Conservation (phyloP, 345 rosid genomes). For the Aethionema arabicum region DNA sequence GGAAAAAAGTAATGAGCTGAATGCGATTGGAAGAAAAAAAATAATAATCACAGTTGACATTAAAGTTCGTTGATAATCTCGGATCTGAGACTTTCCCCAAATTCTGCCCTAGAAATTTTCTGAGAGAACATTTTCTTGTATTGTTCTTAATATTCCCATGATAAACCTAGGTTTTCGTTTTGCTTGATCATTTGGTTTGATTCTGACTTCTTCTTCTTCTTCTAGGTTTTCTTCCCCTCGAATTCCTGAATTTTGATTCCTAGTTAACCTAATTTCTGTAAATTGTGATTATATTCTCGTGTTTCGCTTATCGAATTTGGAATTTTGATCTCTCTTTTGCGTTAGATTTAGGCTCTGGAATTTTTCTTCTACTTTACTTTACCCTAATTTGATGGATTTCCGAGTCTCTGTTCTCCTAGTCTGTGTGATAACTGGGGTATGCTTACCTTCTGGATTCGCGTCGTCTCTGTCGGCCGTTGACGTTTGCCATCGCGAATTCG, state of each 20-base stretch:
- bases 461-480: slow-evolving; percentile 35
- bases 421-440: slow-evolving; percentile 35
- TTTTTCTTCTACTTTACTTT: slow-evolving; percentile 7
- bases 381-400: slow-evolving; percentile 19
- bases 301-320: background rate
- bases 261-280: background rate
- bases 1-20: background rate
- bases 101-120: background rate
- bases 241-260: background rate
- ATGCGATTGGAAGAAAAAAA: slow-evolving; percentile 19
- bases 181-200: background rate
- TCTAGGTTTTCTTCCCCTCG: background rate
- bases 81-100: slow-evolving; percentile 31
- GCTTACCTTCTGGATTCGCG: slow-evolving; percentile 33
- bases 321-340: background rate
- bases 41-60: slow-evolving; percentile 18
- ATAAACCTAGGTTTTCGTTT: background rate
- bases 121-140: background rate
- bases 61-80: background rate
- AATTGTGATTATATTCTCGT: background rate
- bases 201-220: background rate
- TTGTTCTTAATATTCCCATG: background rate
- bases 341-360: slow-evolving; percentile 14
- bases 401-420: slow-evolving; percentile 36
- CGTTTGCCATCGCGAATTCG: slow-evolving; percentile 46